Base-by-base conservation (phyloP, 1,284 basidiomycete species). In the Meripilus lineatus region DNA sequence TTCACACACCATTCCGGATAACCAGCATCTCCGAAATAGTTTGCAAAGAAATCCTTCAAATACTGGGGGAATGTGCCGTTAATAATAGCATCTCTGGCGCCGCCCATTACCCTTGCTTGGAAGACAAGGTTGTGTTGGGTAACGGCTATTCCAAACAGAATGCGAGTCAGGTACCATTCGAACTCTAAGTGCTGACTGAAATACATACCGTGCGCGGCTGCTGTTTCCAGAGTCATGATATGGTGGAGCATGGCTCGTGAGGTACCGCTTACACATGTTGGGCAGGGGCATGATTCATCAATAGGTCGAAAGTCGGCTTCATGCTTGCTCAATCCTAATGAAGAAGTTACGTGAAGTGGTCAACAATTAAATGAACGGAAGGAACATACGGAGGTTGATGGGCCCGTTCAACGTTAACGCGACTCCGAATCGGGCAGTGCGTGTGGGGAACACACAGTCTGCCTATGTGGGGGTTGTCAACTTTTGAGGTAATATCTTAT, bases 381-480 rank as follows among this genome's bases (percentile, higher is more conserved):
- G 36, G 5, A 37, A 17, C 18, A 64, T 77, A 86, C 87, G 77
- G 14, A 92, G 73, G 60, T 92, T 92, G 15, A 93, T 55, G 7
- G 89, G 87, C 0, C 89, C 89, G 14, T 67, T 71, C 55, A 79
- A 79, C 7, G 90, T 92, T 46, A 93, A 61, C 3, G 89, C 90
- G 13, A 93, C 84, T 1, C 89, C 89, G 58, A 93, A 93, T 18
- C 89, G 76, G 20, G 89, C 89, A 1, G 89, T 92, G 44, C 87
- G 74, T 3, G 89, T 93, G 21, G 90, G 89, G 56, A 91, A 93
- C 8, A 93, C 90, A 50, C 89, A 93, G 57, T 93, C 89, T 1
- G 88, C 87, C 86, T 89, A 49, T 8, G 48, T 38, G n/a, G 32
- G 13, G 15, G 37, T 43, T 14, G 38, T 13, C 3, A 15, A n/a